Evolutionary conservation across 2,329 filamentous ascomycete species (phyloP), one percentile per base, ranked within the genome.

Genomic region (Venturia aucupariae): DNA sequence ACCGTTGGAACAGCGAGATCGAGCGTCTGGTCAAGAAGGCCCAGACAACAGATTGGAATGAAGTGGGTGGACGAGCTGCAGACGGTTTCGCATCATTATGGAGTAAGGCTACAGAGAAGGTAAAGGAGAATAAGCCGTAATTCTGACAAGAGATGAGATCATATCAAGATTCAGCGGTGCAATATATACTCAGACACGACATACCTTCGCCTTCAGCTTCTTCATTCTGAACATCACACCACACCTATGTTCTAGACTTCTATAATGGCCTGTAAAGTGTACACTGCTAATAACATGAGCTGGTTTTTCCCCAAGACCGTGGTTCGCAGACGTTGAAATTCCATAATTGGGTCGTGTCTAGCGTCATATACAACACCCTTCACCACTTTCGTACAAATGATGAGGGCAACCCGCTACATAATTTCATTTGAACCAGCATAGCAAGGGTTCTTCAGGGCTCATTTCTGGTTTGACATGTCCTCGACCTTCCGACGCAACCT

Each of bases 1-100:
- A 82, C 65, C 69, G 75, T 66, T 82, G 80, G 80, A 82, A 82
- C 67, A 69, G 75, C 32, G 75, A 78, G 65, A 67, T 82, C 6
- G 79, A 80, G 71, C 71, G 71, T 22, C 71, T 75, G 35, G 75
- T 81, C 63, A 70, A 72, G 70, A 75, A 71, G 64, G 67, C 78
- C 30, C 76, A 80, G 69, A 71, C 72, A n/a, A 75, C 74, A 22
- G 77, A 81, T 65, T 82, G 79, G 79, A 71, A 72, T 62, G 73
- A 69, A 46, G 72, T 75, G 61, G 70, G 77, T 60, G 74, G 77
- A 67, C 70, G 57, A 10, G 27, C 39, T n/a, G 63, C 63, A 30
- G 55, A 39, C 11, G 41, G 54, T 15, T 10, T 57, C 27, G 32
- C 35, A 22, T 41, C 27, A 38, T 10, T 61, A 15, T 60, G 54